Conservation (phyloP, 108 stramenopile species). For the Fistulifera pelliculosa region DNA sequence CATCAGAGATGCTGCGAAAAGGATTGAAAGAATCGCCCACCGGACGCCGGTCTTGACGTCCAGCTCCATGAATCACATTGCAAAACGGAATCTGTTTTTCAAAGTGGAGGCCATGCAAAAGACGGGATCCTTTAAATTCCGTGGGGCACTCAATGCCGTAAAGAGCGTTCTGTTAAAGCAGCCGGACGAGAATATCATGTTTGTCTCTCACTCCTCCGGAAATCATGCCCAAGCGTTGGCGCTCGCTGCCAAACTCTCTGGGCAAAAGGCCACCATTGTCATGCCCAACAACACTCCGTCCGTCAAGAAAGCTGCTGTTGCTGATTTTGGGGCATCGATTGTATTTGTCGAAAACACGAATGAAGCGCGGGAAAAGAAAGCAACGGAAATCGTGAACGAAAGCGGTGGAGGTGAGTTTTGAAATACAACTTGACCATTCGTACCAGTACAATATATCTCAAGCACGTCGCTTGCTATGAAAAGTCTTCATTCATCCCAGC, state of each 20-base stretch:
- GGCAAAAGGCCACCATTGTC: constrained; percentile 34
- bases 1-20: constrained; percentile 17
- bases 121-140: constrained; percentile 84
- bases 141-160: constrained; percentile 69
- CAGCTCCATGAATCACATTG: constrained; percentile 8
- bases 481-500: constrained; percentile 55
- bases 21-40: constrained; percentile 21
- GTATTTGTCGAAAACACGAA: constrained; percentile 41
- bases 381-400: constrained; percentile 23
- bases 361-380: constrained; percentile 34
- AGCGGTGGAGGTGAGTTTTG: constrained; percentile 15
- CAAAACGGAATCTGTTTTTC: constrained; percentile 26
- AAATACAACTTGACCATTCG: no score
- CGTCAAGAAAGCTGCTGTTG: constrained; percentile 48
- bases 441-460: no score
- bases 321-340: constrained; percentile 57
- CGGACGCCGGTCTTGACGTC: constrained; percentile 37
- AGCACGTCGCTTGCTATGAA: no score
- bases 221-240: constrained; percentile 85
- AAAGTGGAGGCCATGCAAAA: constrained; percentile 75
- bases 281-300: constrained; percentile 65
- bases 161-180: background rate
- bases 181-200: constrained; percentile 1
- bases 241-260: constrained; percentile 36
- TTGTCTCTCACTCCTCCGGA: constrained; percentile 67